A percentile compares a stretch with the other conserved stretches of the same genome.
Conservation (phyloP, 176 grass and related monocot genomes). For the Juncus inflexus region DNA sequence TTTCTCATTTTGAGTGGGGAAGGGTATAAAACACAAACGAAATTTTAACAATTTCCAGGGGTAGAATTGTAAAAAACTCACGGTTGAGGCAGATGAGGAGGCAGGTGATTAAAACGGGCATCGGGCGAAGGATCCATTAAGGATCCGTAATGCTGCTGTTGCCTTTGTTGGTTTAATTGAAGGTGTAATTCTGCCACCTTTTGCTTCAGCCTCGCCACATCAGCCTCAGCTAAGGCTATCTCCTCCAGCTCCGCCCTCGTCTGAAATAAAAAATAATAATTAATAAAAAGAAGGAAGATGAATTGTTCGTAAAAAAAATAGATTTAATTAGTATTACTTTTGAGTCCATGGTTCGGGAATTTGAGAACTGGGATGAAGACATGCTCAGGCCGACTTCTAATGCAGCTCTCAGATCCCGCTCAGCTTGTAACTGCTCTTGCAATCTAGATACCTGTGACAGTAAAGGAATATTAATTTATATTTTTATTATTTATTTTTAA, state of each 20-base stretch:
- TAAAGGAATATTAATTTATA: constrained; percentile 8
- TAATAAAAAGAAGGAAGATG: not conserved
- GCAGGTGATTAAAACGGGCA: constrained; percentile 54
- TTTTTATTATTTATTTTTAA: no score
- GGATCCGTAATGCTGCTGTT: constrained; percentile 66
- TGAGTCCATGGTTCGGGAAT: constrained; percentile 67
- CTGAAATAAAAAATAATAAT: constrained; percentile 36
- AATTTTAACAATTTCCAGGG: not conserved
- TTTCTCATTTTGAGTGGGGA: no score
- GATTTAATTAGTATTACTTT: constrained; percentile 33
- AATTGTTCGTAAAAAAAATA: no score
- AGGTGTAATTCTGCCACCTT: constrained; percentile 93
- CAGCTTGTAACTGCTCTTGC: constrained; percentile 97
- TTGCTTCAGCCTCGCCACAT: constrained; percentile 81
- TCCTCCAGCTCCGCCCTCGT: constrained; percentile 89
- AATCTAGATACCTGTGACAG: constrained; percentile 75
- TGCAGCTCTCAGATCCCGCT: constrained; percentile 94
- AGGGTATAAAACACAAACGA: no score
- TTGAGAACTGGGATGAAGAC: constrained; percentile 85
- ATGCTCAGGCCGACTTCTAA: constrained; percentile 96
- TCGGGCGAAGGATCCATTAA: constrained; percentile 11
- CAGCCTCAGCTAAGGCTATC: constrained; percentile 84
- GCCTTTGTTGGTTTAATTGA: constrained; percentile 89
- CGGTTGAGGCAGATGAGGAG: constrained; percentile 66
- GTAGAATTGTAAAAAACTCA: constrained; percentile 40